phyloP scores from a whole-genome alignment of 2,329 filamentous ascomycete species.

The Diaporthe ampelina region DNA sequence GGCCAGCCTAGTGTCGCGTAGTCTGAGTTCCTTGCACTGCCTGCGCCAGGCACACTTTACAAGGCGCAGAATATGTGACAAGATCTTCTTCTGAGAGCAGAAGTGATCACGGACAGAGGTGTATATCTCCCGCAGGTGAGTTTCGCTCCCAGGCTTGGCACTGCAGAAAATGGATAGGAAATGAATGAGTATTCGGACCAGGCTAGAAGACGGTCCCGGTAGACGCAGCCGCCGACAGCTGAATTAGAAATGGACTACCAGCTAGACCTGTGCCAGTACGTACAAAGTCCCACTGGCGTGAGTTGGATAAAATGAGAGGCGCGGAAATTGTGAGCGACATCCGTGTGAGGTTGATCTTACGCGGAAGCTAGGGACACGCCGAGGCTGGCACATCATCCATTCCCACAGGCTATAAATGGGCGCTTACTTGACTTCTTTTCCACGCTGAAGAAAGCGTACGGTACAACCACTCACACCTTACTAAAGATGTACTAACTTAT shows the following conservation, averaged over 20 bases:
- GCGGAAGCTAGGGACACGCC: conserved; percentile 1
- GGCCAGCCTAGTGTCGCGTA: neutral
- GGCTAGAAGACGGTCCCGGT: neutral
- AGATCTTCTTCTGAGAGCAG: neutral
- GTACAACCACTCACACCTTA: neutral
- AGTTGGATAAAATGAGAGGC: neutral
- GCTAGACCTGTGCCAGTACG: neutral
- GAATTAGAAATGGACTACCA: neutral
- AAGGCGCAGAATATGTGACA: neutral
- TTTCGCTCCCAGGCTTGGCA: neutral
- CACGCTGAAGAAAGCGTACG: neutral
- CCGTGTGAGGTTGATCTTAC: neutral
- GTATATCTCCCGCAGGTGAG: neutral
- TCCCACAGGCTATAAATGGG: neutral
- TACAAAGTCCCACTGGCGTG: neutral
- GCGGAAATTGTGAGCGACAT: conserved; percentile 14
- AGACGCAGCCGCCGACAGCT: neutral
- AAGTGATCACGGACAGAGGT: neutral
- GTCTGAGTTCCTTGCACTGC: neutral
- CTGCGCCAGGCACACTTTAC: neutral
- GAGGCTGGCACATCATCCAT: conserved; percentile 4
- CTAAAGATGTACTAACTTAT: neutral
- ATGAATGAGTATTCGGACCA: neutral
- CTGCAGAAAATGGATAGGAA: neutral
- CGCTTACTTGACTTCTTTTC: neutral